These are phyloP conservation scores for Pseudocercospora vitis DNA, from an alignment of 2,329 filamentous ascomycete species.

Conservation along the genomic window DNA sequence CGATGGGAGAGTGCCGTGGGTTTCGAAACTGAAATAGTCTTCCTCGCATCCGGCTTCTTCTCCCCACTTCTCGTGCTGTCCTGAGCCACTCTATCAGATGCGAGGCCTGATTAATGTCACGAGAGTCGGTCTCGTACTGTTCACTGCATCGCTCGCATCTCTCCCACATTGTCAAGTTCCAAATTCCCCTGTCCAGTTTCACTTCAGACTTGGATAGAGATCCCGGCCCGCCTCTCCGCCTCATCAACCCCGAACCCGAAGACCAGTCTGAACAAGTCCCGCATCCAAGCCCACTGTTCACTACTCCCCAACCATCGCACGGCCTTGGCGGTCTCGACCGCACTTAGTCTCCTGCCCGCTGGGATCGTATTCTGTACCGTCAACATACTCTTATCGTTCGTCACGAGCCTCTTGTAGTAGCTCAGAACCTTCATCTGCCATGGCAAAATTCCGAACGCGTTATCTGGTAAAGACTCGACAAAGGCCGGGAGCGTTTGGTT, in stretches of 20 bases:
- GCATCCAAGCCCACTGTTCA: conserved; percentile 74
- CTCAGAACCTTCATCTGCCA: conserved; percentile 72
- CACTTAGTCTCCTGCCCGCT: conserved; percentile 61
- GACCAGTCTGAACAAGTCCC: conserved; percentile 78
- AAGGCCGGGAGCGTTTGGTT: conserved; percentile 66
- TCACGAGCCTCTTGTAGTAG: conserved; percentile 77
- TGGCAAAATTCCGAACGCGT: conserved; percentile 72
- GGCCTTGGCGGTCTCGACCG: conserved; percentile 76
- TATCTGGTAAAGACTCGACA: conserved; percentile 70
- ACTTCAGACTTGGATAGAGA: conserved; percentile 21
- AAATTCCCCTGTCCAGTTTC: too few relatives aligned
- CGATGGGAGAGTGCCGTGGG: too few relatives aligned
- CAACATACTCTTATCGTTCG: conserved; percentile 68
- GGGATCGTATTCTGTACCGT: conserved; percentile 54
- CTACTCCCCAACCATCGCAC: conserved; percentile 73
- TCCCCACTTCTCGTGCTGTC: too few relatives aligned
- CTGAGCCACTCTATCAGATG: too few relatives aligned
- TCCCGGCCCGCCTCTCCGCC: conserved; percentile 44
- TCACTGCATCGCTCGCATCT: too few relatives aligned
- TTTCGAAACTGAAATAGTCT: too few relatives aligned
- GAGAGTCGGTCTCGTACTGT: too few relatives aligned
- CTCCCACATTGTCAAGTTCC: too few relatives aligned
- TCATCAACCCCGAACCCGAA: conserved; percentile 84
- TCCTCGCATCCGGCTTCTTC: too few relatives aligned
- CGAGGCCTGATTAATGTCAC: too few relatives aligned